Conservation (phyloP, 78 protist species). For the Dictyostelium discoideum region DNA sequence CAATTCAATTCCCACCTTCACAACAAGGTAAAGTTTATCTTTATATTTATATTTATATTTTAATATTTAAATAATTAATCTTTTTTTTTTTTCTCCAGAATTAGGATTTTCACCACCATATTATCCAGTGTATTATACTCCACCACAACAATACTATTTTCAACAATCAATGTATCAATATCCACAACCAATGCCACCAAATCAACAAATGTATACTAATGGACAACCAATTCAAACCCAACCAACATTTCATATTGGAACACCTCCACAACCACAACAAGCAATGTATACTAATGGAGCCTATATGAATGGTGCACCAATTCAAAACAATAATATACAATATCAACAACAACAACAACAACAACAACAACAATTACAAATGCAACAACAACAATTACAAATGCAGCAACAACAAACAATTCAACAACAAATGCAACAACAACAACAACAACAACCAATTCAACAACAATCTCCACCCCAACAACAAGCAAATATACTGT, state of each 20-base stretch:
- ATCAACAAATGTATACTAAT: background rate
- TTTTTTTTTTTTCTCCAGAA: background rate
- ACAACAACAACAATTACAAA: background rate
- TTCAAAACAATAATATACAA: background rate
- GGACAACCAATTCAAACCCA: background rate
- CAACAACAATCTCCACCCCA: background rate
- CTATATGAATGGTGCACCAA: background rate
- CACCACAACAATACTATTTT: background rate
- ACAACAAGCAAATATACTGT: background rate
- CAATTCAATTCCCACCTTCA: background rate
- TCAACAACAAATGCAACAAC: conserved; percentile 2
- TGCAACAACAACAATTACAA: background rate
- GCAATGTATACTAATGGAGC: background rate
- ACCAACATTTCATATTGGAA: background rate
- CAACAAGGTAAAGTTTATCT: background rate
- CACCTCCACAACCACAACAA: background rate
- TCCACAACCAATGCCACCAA: background rate
- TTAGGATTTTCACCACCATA: background rate
- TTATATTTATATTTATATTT: background rate
- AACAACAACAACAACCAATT: background rate
- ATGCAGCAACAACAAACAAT: background rate
- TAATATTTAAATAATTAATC: background rate
- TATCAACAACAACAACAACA: background rate
- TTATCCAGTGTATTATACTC: background rate
- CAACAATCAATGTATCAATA: background rate